A percentile compares a stretch with the other conserved stretches of the same genome.
phyloP scores from a whole-genome alignment of 805 yeast genomes.

The Jamesozyma spencerorum region DNA sequence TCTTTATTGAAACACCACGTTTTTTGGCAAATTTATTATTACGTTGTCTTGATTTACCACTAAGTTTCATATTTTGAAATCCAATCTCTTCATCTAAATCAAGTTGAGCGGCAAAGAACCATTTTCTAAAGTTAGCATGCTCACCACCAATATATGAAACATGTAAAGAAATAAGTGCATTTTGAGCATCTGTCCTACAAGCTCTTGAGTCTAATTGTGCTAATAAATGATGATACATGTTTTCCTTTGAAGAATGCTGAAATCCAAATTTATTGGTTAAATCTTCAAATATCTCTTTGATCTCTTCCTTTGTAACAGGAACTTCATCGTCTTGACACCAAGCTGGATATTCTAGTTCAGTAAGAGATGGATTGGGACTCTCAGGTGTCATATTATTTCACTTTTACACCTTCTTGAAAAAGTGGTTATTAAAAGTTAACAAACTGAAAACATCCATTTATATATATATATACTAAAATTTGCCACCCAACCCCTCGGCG shows the following conservation, averaged over 20 bases:
- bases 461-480: background rate
- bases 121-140: constrained; percentile 74
- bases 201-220: constrained; percentile 78
- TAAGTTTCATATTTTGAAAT: constrained; percentile 44
- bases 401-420: background rate
- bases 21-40: constrained; percentile 37
- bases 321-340: constrained; percentile 41
- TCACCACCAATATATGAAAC: constrained; percentile 91
- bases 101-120: constrained; percentile 84
- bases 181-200: constrained; percentile 61
- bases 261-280: constrained; percentile 68
- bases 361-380: constrained; percentile 9
- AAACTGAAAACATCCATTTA: too few relatives aligned
- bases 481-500: constrained; percentile 1
- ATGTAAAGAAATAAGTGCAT: constrained; percentile 70
- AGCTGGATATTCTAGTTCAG: constrained; percentile 27
- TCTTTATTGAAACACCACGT: constrained; percentile 29
- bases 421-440: too few relatives aligned
- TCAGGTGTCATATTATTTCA: constrained; percentile 2
- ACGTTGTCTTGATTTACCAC: constrained; percentile 37
- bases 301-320: constrained; percentile 62
- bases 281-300: constrained; percentile 49
- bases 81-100: constrained; percentile 66
- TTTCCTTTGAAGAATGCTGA: constrained; percentile 66
- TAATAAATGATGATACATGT: constrained; percentile 77